Evolutionary conservation across 495 filamentous ascomycete species (phyloP).

Genomic region (Opeltia flavorubescens): DNA sequence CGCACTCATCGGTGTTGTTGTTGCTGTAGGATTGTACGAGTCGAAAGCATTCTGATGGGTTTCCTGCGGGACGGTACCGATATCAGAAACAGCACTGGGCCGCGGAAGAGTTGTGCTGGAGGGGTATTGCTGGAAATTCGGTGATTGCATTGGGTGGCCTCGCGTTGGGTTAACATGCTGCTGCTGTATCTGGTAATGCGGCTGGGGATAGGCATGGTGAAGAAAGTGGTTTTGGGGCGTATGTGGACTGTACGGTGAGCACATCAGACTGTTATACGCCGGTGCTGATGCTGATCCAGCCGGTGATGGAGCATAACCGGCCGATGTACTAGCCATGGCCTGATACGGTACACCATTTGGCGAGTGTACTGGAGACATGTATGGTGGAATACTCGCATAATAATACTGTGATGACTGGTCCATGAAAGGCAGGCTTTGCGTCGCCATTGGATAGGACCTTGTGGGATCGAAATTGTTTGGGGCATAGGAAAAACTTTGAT

Average conservation of each 20-base stretch:
- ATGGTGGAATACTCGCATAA: not conserved
- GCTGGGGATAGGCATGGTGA: no score
- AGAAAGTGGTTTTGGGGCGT: not conserved
- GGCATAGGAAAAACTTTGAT: slow-evolving; percentile 16
- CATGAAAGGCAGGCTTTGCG: not conserved
- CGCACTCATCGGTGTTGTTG: not conserved
- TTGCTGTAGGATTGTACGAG: not conserved
- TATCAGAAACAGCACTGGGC: not conserved
- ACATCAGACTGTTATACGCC: not conserved
- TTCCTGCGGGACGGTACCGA: not conserved
- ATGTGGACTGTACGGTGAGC: not conserved
- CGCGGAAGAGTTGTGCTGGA: not conserved
- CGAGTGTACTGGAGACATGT: not conserved
- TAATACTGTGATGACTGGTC: slow-evolving; percentile 1
- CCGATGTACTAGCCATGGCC: slow-evolving; percentile 5
- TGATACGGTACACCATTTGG: not conserved
- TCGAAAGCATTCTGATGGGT: not conserved
- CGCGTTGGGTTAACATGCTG: not conserved
- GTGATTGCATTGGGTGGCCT: not conserved
- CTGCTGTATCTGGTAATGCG: not conserved
- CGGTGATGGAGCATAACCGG: slow-evolving; percentile 5
- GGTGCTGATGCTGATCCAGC: not conserved
- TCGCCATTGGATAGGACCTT: not conserved
- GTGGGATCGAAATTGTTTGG: slow-evolving; percentile 5
- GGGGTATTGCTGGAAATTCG: not conserved